These are phyloP conservation scores for Pseudogymnoascus sp. DNA, from an alignment of 2,329 filamentous ascomycete species.

Conservation along the genomic window DNA sequence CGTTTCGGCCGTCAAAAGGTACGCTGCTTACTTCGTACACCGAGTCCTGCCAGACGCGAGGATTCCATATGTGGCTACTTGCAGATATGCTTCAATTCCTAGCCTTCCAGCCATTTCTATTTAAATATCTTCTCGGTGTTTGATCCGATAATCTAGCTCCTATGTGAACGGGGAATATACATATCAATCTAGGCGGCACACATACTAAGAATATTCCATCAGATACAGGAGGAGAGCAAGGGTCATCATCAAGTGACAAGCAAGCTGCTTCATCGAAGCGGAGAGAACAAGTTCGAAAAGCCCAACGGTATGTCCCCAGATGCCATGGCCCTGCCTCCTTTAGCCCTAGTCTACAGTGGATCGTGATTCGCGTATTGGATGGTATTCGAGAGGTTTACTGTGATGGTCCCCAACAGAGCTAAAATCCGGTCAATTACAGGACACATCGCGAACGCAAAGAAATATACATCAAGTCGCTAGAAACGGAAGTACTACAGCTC, in stretches of 20 bases:
- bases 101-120: not conserved
- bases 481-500: conserved; percentile 20
- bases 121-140: not conserved
- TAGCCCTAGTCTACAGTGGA: not conserved
- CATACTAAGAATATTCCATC: not conserved
- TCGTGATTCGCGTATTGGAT: not conserved
- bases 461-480: conserved; percentile 25
- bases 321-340: not conserved
- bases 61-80: not conserved
- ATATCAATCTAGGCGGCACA: not conserved
- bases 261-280: not conserved
- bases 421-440: conserved; percentile 12
- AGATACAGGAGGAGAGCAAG: not conserved
- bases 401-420: not conserved
- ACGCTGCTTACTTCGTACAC: not conserved
- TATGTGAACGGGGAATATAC: not conserved
- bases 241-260: not conserved
- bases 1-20: conserved; percentile 3
- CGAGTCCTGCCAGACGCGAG: not conserved
- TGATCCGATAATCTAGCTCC: not conserved
- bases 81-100: not conserved
- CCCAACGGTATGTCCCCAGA: not conserved
- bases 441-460: conserved; percentile 28
- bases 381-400: not conserved
- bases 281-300: conserved; percentile 2